Evolutionary conservation across 2,329 filamentous ascomycete species (phyloP).

Genomic region (Claviceps sp.): DNA sequence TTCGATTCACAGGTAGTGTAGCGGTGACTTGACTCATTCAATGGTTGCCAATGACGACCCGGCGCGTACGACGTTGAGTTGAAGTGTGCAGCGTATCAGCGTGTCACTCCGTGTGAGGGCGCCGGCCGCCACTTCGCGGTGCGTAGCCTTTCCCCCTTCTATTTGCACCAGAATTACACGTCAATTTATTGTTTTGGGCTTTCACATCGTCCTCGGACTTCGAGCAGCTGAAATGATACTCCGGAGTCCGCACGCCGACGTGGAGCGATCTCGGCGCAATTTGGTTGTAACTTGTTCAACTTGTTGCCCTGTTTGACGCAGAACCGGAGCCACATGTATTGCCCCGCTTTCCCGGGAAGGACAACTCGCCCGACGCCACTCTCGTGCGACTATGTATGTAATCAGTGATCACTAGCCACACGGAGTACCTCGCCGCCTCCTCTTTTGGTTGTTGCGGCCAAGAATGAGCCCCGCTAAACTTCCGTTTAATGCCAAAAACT

Average conservation of each 20-base stretch:
- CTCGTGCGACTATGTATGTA: not conserved
- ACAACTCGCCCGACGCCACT: slow-evolving; percentile 3
- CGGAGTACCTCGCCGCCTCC: not conserved
- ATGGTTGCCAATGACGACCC: not conserved
- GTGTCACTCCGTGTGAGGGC: not conserved
- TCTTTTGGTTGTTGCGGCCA: not conserved
- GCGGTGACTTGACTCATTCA: not conserved
- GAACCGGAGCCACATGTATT: not conserved
- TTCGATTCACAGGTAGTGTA: no score
- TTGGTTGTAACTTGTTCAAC: not conserved
- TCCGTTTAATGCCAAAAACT: slow-evolving; percentile 13
- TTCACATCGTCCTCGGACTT: not conserved
- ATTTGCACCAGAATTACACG: not conserved
- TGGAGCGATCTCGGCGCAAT: not conserved
- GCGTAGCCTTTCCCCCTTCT: not conserved
- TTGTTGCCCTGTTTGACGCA: not conserved
- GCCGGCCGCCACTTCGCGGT: not conserved
- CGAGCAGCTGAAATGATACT: not conserved
- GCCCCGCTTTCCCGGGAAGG: slow-evolving; percentile 4
- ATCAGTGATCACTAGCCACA: no score
- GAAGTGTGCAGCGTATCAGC: not conserved
- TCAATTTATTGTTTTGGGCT: not conserved
- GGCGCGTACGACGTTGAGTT: no score
- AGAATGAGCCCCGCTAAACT: slow-evolving; percentile 8
- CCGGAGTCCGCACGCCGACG: not conserved